A percentile compares a stretch with the other conserved stretches of the same genome.
phyloP scores from a whole-genome alignment of 345 rosid species.

The Clausena lansium region DNA sequence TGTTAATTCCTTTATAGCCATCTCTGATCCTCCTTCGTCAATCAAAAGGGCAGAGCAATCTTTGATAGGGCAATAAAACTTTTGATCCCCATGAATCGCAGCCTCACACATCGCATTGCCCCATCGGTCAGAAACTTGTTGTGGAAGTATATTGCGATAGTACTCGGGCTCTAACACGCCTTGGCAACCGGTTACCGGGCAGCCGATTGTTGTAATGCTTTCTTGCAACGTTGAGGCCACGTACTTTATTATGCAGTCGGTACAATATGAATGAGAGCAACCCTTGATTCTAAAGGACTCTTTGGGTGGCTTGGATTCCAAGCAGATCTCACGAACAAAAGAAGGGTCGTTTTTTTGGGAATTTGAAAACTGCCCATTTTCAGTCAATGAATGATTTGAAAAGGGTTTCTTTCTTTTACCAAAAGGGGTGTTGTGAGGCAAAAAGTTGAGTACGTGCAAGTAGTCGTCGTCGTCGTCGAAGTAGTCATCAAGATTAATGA shows the following conservation, averaged over 20 bases:
- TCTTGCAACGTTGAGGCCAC: no score
- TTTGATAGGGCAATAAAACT: constrained; percentile 35
- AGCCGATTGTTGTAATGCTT: no score
- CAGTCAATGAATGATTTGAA: background rate
- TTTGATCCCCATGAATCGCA: constrained; percentile 28
- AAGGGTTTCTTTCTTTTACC: background rate
- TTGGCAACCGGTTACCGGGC: constrained; percentile 16
- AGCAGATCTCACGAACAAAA: constrained; percentile 25
- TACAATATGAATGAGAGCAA: no score
- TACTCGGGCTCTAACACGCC: constrained; percentile 39
- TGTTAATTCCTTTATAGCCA: no score
- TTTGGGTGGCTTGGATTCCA: background rate
- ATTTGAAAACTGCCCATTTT: constrained; percentile 2
- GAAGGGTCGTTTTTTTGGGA: background rate
- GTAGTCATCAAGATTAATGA: background rate
- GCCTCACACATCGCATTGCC: constrained; percentile 46
- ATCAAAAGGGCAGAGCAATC: no score
- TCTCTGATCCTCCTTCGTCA: no score
- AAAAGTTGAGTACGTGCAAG: background rate
- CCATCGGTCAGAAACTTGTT: constrained; percentile 38
- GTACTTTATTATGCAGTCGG: no score
- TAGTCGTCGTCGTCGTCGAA: background rate
- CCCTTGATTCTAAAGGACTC: constrained; percentile 22
- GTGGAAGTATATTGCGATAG: constrained; percentile 25
- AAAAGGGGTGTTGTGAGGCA: background rate